These are phyloP conservation scores for Pulicaria dysenterica DNA, from an alignment of 129 eudicot genomes.

Conservation along the genomic window DNA sequence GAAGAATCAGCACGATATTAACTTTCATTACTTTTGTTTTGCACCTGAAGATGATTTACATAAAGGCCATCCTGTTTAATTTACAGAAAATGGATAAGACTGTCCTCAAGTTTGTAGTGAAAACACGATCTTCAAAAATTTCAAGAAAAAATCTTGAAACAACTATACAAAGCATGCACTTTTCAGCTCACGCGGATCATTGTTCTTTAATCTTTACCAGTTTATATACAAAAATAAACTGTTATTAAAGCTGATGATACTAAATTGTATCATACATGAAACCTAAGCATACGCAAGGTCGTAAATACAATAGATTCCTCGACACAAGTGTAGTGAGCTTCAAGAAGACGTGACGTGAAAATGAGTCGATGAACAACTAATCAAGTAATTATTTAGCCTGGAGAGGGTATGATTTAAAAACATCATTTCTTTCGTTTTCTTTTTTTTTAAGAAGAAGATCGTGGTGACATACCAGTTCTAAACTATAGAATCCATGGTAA, in stretches of 20 bases:
- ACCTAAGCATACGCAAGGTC: background rate
- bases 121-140: no score
- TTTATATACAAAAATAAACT: no score
- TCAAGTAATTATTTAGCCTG: background rate
- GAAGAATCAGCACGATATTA: background rate
- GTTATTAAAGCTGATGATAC: no score
- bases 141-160: no score
- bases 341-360: background rate
- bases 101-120: background rate
- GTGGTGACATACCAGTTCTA: constrained; percentile 2
- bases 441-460: background rate
- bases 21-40: background rate
- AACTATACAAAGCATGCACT: no score
- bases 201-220: no score
- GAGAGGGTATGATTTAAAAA: background rate
- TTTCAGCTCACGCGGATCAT: no score
- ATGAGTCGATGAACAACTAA: constrained; percentile 4
- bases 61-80: background rate
- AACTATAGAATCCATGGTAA: background rate
- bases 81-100: background rate
- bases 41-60: constrained; percentile 11
- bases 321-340: background rate
- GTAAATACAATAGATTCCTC: background rate
- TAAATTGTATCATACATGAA: background rate
- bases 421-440: background rate